Evolutionary conservation across 2,329 filamentous ascomycete species (phyloP).

Genomic region (Penicillium polonicum): DNA sequence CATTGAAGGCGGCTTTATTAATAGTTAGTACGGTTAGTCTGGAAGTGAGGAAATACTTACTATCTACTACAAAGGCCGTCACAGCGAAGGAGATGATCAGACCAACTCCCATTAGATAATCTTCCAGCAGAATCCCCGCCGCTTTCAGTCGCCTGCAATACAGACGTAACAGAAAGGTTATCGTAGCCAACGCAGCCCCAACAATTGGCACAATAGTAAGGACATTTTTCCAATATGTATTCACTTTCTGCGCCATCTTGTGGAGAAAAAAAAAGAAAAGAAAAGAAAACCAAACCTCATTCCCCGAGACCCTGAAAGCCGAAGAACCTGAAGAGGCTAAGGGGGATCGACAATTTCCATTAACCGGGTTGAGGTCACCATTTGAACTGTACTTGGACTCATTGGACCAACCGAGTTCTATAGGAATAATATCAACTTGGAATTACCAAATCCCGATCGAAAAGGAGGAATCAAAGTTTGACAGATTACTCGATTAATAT

Average conservation of each 20-base stretch:
- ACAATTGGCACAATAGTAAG: slow-evolving; percentile 18
- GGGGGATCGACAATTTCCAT: neutral
- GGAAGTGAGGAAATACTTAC: slow-evolving; percentile 3
- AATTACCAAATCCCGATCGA: neutral
- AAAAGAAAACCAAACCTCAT: no score
- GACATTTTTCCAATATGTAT: slow-evolving; percentile 15
- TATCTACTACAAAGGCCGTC: slow-evolving; percentile 13
- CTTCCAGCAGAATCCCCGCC: slow-evolving; percentile 11
- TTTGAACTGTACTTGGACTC: neutral
- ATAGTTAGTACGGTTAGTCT: neutral
- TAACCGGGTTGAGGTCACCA: neutral
- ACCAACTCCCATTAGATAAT: slow-evolving; percentile 18
- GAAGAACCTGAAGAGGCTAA: neutral
- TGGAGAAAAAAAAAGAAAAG: neutral
- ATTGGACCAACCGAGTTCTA: neutral
- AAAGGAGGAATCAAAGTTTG: neutral
- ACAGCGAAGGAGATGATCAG: slow-evolving; percentile 15
- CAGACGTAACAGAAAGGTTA: slow-evolving; percentile 18
- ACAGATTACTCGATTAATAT: neutral
- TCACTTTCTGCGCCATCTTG: neutral
- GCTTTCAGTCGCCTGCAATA: slow-evolving; percentile 10
- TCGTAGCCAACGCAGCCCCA: slow-evolving; percentile 15
- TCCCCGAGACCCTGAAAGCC: no score
- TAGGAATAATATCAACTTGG: no score
- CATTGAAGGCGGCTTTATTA: slow-evolving; percentile 17